A percentile compares a stretch with the other conserved stretches of the same genome.
phyloP scores from a whole-genome alignment of 306 rosid species.

The Elaeagnus macrophylla region DNA sequence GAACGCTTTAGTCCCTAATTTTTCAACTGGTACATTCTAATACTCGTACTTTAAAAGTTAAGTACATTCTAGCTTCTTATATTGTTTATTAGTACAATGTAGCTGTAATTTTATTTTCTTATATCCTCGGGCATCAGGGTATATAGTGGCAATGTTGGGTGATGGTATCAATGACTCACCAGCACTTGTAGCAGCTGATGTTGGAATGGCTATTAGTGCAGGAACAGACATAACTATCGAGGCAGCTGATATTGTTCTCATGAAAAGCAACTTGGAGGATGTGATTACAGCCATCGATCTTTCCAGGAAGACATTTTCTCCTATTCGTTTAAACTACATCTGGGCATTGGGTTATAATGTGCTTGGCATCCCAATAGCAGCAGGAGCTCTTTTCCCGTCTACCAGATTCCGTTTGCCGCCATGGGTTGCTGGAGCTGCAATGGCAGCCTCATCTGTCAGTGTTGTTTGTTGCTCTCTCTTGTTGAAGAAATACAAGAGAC shows the following conservation, averaged over 20 bases:
- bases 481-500: slow-evolving; percentile 62
- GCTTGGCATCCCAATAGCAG: slow-evolving; percentile 73
- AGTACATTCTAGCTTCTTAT: no score
- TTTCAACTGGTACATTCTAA: no score
- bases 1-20: no score
- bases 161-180: slow-evolving; percentile 90
- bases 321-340: slow-evolving; percentile 60
- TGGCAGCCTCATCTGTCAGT: slow-evolving; percentile 87
- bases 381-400: slow-evolving; percentile 54
- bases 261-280: slow-evolving; percentile 77
- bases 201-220: slow-evolving; percentile 82
- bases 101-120: neutral
- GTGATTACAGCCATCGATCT: slow-evolving; percentile 75
- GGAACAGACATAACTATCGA: slow-evolving; percentile 89
- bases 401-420: slow-evolving; percentile 62
- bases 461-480: slow-evolving; percentile 75
- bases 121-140: slow-evolving; percentile 35
- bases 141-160: slow-evolving; percentile 77
- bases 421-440: slow-evolving; percentile 92
- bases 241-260: slow-evolving; percentile 81
- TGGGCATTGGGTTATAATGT: slow-evolving; percentile 80
- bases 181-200: slow-evolving; percentile 72
- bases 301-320: slow-evolving; percentile 50
- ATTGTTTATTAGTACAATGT: no score
- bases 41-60: no score